Base-by-base conservation (phyloP, 352 stramenopile species). In the Globisporangium mamillatum region DNA sequence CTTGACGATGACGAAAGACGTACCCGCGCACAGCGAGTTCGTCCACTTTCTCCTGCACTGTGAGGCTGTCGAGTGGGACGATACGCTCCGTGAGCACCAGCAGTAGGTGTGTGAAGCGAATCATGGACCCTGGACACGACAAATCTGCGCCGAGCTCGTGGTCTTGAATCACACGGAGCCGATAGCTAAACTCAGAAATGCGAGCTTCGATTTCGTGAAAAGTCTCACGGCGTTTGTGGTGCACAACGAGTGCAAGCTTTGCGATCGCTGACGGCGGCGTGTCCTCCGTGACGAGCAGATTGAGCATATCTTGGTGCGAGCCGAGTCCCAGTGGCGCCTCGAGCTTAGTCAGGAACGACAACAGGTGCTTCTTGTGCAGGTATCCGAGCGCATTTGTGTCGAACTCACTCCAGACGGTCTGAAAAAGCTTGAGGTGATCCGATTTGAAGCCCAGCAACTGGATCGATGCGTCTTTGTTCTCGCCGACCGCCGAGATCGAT, bases 41-140 rank as follows among this genome's bases (percentile, higher is more conserved):
- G 53, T 93, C 82, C 6, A 95, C 87, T 76, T 95, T 95, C 55
- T 93, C 87, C 55, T 89, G 80, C 1, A 95, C 84, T 1, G 87
- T 92, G 32, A 92, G 68, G 44, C 85, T 85, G 14, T 92, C 85
- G 7, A 90, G 63, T 4, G 85, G 87, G 2, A 93, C 68, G 34
- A 90, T 83, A 29, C 87, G 78, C 60, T 81, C 78, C 5, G 84
- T 88, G 3, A 95, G 70, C 4, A 93, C 84, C 9, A 93, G 65
- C 10, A 95, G 66, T 2, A 95, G 44, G 64, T 95, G 85, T 0
- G 78, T 87, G 62, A 93, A 93, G 2, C 86, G 79, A 46, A 93
- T 83, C 84, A 94, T 91, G 3, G 85, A 82, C 0, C 71, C 70
- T 14, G 85, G 82, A 29, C 75, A 89, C 20, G 70, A 65, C 12